Evolutionary conservation across 805 yeast genomes (phyloP), one percentile per base, ranked within the genome.

Genomic region (Cyberlindnera xylosilytica): DNA sequence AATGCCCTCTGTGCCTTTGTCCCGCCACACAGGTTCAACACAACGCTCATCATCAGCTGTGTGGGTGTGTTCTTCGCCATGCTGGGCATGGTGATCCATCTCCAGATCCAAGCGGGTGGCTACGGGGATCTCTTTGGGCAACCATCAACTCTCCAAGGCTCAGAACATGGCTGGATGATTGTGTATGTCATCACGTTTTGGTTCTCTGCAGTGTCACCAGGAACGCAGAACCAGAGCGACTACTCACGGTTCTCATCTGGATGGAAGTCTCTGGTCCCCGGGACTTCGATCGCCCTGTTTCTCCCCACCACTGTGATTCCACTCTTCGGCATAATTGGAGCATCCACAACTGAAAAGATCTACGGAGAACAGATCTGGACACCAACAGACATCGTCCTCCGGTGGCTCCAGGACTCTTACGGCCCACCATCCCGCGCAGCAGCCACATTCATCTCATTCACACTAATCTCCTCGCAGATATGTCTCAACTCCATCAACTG

Each of bases 1-100:
- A 63, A 66, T 11, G 56, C 66, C 7, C 65, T 68, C n/a, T 61
- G 66, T 45, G 65, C 69, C 40, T 58, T 58, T 35, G 41, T 70
- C 42, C 69, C 64, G 45, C 80, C 79, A 7, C 70, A 72, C 47
- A 64, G 56, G 30, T 58, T 68, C 52, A 66, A 68, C 50, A 46
- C 46, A 16, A 52, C 63, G 17, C 51, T 69, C 38, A 63, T 63
- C 33, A 39, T 50, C 24, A 57, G 69, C 13, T 66, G 71, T 40
- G 46, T 57, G 11, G 53, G 63, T 12, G 59, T 67, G 13, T 62
- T 64, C 42, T 59, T 63, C 36, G 64, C 71, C 2, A 67, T 70
- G 68, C 31, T 69, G 31, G 70, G 68, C 10, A 63, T 70, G 57
- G 57, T 64, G 35, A 62, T 63, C 42, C 66, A 60, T 41, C 44